Evolutionary conservation across 495 filamentous ascomycete species (phyloP).

Genomic region (Penicillium waksmanii): DNA sequence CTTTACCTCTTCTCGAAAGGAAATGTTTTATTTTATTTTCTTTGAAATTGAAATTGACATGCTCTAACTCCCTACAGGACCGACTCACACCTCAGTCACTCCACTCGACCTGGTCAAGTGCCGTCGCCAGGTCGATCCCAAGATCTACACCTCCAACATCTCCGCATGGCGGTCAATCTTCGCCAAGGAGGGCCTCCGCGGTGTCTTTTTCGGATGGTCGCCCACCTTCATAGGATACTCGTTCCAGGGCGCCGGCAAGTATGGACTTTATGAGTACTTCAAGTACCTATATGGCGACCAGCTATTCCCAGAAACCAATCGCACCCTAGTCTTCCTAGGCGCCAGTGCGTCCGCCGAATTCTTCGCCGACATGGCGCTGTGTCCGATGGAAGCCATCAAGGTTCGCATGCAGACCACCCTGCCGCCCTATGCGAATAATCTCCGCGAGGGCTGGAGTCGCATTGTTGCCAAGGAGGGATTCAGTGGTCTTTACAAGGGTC

Average conservation of each 20-base stretch:
- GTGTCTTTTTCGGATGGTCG: conserved; percentile 73
- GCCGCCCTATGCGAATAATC: conserved; percentile 62
- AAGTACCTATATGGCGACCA: conserved; percentile 71
- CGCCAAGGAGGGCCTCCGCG: conserved; percentile 65
- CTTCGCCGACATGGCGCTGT: conserved; percentile 68
- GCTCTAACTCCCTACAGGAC: conserved; percentile 27
- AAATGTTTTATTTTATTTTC: too few species aligned
- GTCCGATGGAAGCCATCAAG: conserved; percentile 72
- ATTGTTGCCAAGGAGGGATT: conserved; percentile 62
- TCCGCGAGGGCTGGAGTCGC: conserved; percentile 67
- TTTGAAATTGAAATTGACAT: conserved; percentile 20
- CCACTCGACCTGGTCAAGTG: conserved; percentile 70
- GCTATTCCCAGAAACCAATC: conserved; percentile 63
- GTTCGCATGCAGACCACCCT: conserved; percentile 74
- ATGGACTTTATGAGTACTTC: conserved; percentile 77
- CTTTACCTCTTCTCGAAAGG: not conserved
- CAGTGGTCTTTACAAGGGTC: conserved; percentile 66
- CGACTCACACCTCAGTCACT: conserved; percentile 64
- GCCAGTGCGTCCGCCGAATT: conserved; percentile 70
- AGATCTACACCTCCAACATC: conserved; percentile 70
- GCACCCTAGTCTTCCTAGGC: conserved; percentile 66
- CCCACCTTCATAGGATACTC: conserved; percentile 73
- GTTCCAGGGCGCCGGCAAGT: conserved; percentile 77
- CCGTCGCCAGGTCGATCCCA: conserved; percentile 72
- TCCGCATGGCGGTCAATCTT: conserved; percentile 69